These are phyloP conservation scores for Fusarium albidum DNA, from an alignment of 2,329 filamentous ascomycete genomes.

Conservation along the genomic window DNA sequence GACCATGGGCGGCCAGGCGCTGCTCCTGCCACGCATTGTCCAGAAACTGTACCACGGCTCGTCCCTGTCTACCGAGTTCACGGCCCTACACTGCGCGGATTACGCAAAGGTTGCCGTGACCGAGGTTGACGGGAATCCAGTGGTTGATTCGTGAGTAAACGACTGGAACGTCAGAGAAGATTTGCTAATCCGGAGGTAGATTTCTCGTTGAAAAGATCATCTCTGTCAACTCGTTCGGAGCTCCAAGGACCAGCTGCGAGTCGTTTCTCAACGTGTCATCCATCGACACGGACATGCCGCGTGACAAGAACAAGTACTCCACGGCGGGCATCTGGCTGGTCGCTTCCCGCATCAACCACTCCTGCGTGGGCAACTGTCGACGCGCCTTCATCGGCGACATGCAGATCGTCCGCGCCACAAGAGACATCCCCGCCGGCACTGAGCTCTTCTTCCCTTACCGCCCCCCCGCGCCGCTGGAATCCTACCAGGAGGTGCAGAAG, in stretches of 20 bases:
- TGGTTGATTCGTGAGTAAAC: conserved; percentile 56
- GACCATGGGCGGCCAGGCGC: conserved; percentile 48
- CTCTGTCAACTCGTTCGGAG: conserved; percentile 53
- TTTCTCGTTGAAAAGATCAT: conserved; percentile 56
- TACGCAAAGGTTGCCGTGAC: conserved; percentile 42
- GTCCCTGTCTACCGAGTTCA: not conserved
- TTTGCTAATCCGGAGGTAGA: conserved; percentile 31
- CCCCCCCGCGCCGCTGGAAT: conserved; percentile 38
- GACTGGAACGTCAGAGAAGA: not conserved
- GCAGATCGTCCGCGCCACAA: conserved; percentile 56
- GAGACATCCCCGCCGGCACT: conserved; percentile 51
- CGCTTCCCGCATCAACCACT: conserved; percentile 62
- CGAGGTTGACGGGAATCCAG: conserved; percentile 44
- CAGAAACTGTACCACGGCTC: conserved; percentile 57
- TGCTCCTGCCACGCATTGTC: conserved; percentile 50
- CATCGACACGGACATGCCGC: not conserved
- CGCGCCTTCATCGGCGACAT: conserved; percentile 64
- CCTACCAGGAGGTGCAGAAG: conserved; percentile 38
- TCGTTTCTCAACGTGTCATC: not conserved
- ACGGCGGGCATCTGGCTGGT: conserved; percentile 55
- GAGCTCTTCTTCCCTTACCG: conserved; percentile 57
- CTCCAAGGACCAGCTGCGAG: conserved; percentile 34
- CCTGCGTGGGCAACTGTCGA: conserved; percentile 55
- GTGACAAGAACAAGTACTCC: not conserved
- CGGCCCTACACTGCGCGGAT: conserved; percentile 51